A percentile compares a stretch with the other conserved stretches of the same genome.
Conservation (phyloP, 257 asterid genomes). For the Agastache rugosa region DNA sequence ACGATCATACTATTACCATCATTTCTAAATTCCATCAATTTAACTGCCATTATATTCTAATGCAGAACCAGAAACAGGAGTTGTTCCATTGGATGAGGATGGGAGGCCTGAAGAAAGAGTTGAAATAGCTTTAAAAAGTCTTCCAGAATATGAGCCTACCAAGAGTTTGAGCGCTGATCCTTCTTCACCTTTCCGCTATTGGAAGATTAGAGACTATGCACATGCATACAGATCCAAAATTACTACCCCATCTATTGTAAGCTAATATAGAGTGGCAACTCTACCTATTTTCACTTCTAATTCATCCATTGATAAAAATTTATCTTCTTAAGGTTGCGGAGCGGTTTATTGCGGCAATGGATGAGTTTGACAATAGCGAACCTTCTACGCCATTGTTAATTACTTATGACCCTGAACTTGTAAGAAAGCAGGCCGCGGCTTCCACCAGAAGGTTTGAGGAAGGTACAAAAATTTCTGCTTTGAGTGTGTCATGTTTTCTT, state of each 20-base stretch:
- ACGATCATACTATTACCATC: slow-evolving; percentile 1
- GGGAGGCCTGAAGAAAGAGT: slow-evolving; percentile 79
- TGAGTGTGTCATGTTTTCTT: slow-evolving; percentile 17
- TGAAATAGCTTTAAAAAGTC: slow-evolving; percentile 74
- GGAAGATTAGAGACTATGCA: slow-evolving; percentile 99
- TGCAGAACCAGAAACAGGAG: slow-evolving; percentile 76
- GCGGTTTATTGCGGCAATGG: slow-evolving; percentile 82
- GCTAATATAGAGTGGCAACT: slow-evolving; percentile 41
- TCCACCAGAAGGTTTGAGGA: slow-evolving; percentile 94
- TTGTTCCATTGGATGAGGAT: slow-evolving; percentile 68
- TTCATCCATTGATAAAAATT: slow-evolving; percentile 19
- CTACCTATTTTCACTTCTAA: slow-evolving; percentile 19
- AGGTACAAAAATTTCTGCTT: slow-evolving; percentile 49
- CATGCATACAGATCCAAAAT: slow-evolving; percentile 90
- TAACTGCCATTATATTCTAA: slow-evolving; percentile 18
- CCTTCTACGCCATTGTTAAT: slow-evolving; percentile 77
- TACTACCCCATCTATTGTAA: slow-evolving; percentile 82
- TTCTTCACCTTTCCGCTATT: slow-evolving; percentile 72
- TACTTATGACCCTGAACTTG: slow-evolving; percentile 76
- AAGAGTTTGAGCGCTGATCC: slow-evolving; percentile 64
- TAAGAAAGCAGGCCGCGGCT: slow-evolving; percentile 92
- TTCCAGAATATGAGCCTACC: slow-evolving; percentile 79
- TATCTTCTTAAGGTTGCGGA: slow-evolving; percentile 75
- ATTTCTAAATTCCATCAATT: slow-evolving; percentile 11
- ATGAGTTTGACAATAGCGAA: slow-evolving; percentile 70